Evolutionary conservation across 108 stramenopile genomes (phyloP), one percentile per base, ranked within the genome.

Genomic region (Nitzschia inconspicua): DNA sequence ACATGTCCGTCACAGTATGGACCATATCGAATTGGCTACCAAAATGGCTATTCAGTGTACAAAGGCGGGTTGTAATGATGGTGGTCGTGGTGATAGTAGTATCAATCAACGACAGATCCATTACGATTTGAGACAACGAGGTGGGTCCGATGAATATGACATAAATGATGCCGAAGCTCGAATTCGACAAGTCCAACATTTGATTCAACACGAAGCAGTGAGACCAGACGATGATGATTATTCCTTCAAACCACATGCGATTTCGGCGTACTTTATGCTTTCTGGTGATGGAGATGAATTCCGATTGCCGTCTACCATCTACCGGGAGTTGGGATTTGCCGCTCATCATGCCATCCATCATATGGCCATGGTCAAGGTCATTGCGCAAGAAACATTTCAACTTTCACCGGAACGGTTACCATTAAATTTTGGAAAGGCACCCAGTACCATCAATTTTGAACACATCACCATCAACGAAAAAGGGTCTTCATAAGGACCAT

Each of bases 271-370:
- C 39, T 94, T 94, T 42, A 79, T 89, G 74, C 63, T 95, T 28
- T 75, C 84, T n/a, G 78, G 65, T 26, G 83, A 82, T 50, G 55
- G 62, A 30, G 69, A 68, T 35, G 87, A 91, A 57, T 77, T 82
- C 29, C 46, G 59, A 24, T 54, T 89, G 26, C 46, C 72, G 1
- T 78, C 67, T 27, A 91, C 91, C 0, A 53, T 91, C n/a, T 80
- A 65, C 19, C 65, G 96, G 27, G 96, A 97, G 62, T 59, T 97
- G 14, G 90, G 84, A 10, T 97, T 97, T 77, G 78, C 70, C 3
- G 92, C 89, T 6, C 96, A 97, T 67, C 96, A 97, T 61, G 87
- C 85, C 2, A 89, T 93, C 46, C 96, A 97, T 79, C 96, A 97
- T 68, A 68, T 92, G 81, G 91, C 93, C 35, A 82, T 94, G 89